Base-by-base conservation (phyloP, 2,329 filamentous ascomycete genomes). In the Epichloe festucae region DNA sequence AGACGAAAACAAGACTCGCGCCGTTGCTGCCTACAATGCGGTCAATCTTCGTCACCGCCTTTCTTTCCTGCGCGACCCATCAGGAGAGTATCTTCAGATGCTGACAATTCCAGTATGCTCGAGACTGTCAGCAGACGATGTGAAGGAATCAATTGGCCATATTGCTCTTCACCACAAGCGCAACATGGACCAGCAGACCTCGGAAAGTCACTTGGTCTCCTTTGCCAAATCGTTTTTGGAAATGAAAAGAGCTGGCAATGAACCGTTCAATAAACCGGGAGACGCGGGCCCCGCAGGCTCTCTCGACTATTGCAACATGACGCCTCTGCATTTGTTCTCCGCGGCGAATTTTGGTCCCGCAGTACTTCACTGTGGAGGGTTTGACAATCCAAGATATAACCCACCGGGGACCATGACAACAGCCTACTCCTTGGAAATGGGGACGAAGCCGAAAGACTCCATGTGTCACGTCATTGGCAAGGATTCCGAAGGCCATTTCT, bases 81-180 rank as follows among this genome's bases (percentile, higher is more conserved):
- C 49, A 35, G 49, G 52, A 5, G 49, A 54, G 21, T 52, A 52
- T 45, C 17, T 52, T 12, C 53, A 54, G 40, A 54, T 15, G 38
- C 50, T 54, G 31, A 54, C 47, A 5, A 35, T 54, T 4, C 47
- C 53, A 1, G 14, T 46, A 17, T 40, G 42, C 43, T 54, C 53
- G 7, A 44, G 8, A 3, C 19, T 54, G 2, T 52, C 53, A 12
- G 42, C 50, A 4, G 34, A 31, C n/a, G 23, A 48, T 12, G 19
- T 35, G n/a, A 45, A 15, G 8, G 23, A 48, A 12, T 45, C 50
- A 5, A 19, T 44, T 21, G 47, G 46, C 6, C 38, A 46, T 7
- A 48, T 54, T 8, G 21, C 53, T 11, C 53, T 54, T n/a, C 36
- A 36, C 2, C 53, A 54, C 34, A 54, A 52, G 38, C 43, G 48